Conservation (phyloP, 805 yeast genomes). For the Yarrowia hollandica region DNA sequence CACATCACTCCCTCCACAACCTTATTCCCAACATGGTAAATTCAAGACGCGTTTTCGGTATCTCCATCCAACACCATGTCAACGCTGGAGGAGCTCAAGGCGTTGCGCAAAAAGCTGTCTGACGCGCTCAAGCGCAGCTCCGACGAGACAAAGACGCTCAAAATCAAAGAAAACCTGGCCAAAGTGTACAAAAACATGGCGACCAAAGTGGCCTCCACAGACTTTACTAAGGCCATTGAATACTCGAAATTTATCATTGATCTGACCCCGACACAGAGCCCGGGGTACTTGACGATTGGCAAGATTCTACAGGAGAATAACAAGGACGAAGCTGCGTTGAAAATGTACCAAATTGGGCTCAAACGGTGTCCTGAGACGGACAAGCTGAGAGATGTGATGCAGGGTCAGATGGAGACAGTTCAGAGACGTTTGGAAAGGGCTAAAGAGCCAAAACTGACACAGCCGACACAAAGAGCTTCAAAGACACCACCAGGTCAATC, state of each 20-base stretch:
- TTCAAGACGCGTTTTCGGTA: background rate
- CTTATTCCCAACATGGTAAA: no score
- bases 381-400: background rate
- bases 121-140: constrained; percentile 7
- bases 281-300: constrained; percentile 18
- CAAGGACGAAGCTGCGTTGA: constrained; percentile 22
- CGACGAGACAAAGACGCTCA: background rate
- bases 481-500: background rate
- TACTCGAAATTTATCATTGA: constrained; percentile 12
- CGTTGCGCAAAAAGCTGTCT: background rate
- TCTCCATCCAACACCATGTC: background rate
- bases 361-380: background rate
- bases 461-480: background rate
- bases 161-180: constrained; percentile 12
- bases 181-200: constrained; percentile 17
- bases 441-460: background rate
- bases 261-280: background rate
- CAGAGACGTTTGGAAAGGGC: background rate
- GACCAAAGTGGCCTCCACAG: background rate
- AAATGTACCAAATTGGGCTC: constrained; percentile 17
- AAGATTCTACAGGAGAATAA: constrained; percentile 13
- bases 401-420: background rate
- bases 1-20: no score
- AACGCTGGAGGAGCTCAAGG: constrained; percentile 15
- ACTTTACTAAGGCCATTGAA: constrained; percentile 16